Conservation (phyloP, 352 stramenopile species). For the Pythium aristosporum region DNA sequence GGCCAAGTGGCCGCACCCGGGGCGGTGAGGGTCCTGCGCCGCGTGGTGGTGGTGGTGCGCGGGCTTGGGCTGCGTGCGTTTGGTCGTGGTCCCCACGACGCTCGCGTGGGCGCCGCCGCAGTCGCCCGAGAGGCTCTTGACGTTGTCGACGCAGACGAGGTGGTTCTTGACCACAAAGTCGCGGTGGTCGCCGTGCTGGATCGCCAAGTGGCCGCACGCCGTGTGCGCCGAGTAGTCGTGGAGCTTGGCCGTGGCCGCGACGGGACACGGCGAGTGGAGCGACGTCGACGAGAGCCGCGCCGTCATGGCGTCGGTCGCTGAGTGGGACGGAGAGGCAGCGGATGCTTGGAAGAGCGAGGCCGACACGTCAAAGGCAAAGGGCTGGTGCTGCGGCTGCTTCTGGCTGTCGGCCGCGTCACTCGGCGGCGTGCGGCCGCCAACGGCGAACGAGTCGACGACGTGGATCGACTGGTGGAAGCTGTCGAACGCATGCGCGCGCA, state of each 20-base stretch:
- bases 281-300: conserved; percentile 6
- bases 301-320: conserved; percentile 1
- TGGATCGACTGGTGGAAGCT: conserved; percentile 4
- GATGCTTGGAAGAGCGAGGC: not conserved
- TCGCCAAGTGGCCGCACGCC: conserved; percentile 71
- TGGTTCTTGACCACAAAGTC: conserved; percentile 86
- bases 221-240: conserved; percentile 63
- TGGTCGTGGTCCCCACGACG: conserved; percentile 4
- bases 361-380: not conserved
- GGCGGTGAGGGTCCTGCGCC: conserved; percentile 48
- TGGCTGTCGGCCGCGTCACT: not conserved
- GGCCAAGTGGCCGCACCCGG: conserved; percentile 66
- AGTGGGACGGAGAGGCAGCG: not conserved
- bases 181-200: conserved; percentile 74
- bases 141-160: conserved; percentile 71
- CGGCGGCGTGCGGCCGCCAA: not conserved
- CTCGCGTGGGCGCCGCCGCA: conserved; percentile 23
- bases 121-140: conserved; percentile 49
- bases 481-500: not conserved
- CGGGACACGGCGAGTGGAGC: conserved; percentile 16
- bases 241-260: conserved; percentile 35
- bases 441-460: not conserved
- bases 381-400: not conserved
- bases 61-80: not conserved
- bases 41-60: conserved; percentile 15